Conservation (phyloP, 495 filamentous ascomycete species). For the Achaetomiella virescens region DNA sequence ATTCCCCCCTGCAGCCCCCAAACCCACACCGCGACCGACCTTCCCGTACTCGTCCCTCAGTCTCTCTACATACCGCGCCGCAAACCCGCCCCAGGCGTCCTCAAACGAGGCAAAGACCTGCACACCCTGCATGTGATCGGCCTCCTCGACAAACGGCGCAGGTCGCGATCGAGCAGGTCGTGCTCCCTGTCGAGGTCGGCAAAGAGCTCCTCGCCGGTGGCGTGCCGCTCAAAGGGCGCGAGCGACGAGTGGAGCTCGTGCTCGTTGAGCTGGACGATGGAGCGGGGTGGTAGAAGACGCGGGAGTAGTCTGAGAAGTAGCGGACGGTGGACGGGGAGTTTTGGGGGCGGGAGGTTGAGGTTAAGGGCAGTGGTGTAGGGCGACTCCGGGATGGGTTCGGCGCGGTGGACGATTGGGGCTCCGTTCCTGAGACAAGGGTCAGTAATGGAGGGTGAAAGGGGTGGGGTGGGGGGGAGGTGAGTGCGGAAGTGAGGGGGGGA, state of each 20-base stretch:
- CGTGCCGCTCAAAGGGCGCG: constrained; percentile 74
- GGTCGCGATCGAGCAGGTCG: constrained; percentile 81
- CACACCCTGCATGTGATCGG: constrained; percentile 83
- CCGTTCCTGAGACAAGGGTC: constrained; percentile 53
- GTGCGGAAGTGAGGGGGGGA: background rate
- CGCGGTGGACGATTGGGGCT: constrained; percentile 57
- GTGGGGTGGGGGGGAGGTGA: too few species aligned
- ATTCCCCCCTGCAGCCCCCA: constrained; percentile 71
- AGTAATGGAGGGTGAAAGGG: background rate
- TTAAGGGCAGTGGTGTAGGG: constrained; percentile 77
- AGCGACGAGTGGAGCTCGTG: constrained; percentile 67
- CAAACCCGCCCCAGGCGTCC: constrained; percentile 93
- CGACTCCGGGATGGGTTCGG: constrained; percentile 58
- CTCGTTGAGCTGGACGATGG: constrained; percentile 80
- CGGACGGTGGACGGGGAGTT: constrained; percentile 65
- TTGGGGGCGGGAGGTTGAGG: constrained; percentile 53
- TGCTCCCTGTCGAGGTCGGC: constrained; percentile 71
- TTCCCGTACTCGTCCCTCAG: constrained; percentile 90
- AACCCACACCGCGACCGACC: constrained; percentile 69
- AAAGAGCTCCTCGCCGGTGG: constrained; percentile 78
- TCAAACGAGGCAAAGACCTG: constrained; percentile 74
- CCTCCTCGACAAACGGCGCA: constrained; percentile 83
- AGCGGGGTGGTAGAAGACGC: constrained; percentile 85
- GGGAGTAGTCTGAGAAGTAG: constrained; percentile 94
- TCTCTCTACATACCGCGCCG: constrained; percentile 68